Conservation (phyloP, 2,329 filamentous ascomycete species). For the Venturia aucupariae region DNA sequence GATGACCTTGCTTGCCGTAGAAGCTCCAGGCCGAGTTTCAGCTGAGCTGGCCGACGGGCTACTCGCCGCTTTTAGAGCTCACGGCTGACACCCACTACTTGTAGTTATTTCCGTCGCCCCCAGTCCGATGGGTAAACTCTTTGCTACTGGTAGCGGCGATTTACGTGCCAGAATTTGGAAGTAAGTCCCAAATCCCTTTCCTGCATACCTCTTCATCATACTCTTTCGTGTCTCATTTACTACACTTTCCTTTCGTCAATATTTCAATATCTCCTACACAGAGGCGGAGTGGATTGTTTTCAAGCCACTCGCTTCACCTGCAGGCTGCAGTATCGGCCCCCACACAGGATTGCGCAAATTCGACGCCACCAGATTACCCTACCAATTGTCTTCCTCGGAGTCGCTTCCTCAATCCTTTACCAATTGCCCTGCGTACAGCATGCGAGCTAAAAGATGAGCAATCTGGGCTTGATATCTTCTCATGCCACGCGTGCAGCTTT, state of each 20-base stretch:
- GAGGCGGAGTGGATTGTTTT: background rate
- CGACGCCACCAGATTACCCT: background rate
- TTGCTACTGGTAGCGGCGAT: constrained; percentile 93
- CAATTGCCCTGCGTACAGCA: background rate
- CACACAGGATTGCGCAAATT: background rate
- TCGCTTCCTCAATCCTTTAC: background rate
- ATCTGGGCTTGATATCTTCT: background rate
- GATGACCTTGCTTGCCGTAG: constrained; percentile 16
- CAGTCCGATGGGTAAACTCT: constrained; percentile 77
- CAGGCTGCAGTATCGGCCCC: background rate
- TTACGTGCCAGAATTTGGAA: constrained; percentile 98
- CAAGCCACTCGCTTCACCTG: background rate
- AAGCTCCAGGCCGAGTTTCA: constrained; percentile 12
- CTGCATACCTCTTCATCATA: background rate
- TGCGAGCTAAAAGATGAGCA: background rate
- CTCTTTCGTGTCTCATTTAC: background rate
- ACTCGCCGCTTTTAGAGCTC: background rate
- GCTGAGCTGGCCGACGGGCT: background rate
- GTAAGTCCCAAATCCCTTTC: constrained; percentile 36
- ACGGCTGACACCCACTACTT: constrained; percentile 13
- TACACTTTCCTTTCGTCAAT: background rate
- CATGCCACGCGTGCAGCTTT: background rate
- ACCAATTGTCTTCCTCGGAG: background rate
- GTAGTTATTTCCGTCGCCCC: constrained; percentile 91
- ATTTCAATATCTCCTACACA: background rate